These are phyloP conservation scores for Apophysomyces ossiformis DNA, from an alignment of 371 early-diverging fungal species.

Conservation along the genomic window DNA sequence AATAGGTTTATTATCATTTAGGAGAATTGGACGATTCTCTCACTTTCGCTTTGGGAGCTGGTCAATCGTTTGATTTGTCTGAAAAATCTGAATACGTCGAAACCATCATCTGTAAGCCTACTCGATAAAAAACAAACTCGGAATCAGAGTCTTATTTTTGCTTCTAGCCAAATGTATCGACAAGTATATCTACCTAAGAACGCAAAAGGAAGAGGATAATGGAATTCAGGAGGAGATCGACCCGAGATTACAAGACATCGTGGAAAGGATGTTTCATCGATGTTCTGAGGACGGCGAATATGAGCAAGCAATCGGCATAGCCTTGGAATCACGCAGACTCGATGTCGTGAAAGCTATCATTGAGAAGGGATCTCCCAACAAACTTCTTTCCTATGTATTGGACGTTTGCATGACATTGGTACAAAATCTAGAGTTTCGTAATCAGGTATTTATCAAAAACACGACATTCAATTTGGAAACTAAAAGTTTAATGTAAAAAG, in stretches of 20 bases:
- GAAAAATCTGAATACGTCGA: slow-evolving; percentile 88
- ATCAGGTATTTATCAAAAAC: slow-evolving; percentile 53
- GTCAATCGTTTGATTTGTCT: slow-evolving; percentile 80
- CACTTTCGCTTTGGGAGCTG: slow-evolving; percentile 95
- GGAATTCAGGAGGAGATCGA: slow-evolving; percentile 61
- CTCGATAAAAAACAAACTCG: not conserved
- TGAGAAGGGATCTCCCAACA: slow-evolving; percentile 67
- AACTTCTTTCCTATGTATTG: slow-evolving; percentile 83
- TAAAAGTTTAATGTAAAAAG: slow-evolving; percentile 26
- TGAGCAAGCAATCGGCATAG: slow-evolving; percentile 94
- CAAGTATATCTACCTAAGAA: slow-evolving; percentile 85
- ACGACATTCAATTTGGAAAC: not conserved
- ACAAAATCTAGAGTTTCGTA: slow-evolving; percentile 81
- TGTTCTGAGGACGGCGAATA: slow-evolving; percentile 89
- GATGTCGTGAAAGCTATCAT: slow-evolving; percentile 89
- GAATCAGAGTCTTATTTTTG: too few relatives aligned
- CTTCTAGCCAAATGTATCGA: slow-evolving; percentile 86
- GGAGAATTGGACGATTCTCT: slow-evolving; percentile 96
- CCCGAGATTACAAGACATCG: slow-evolving; percentile 81
- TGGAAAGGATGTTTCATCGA: slow-evolving; percentile 92
- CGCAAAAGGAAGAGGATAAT: slow-evolving; percentile 49
- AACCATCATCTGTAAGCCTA: slow-evolving; percentile 85
- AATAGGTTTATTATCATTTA: slow-evolving; percentile 89
- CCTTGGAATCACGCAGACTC: slow-evolving; percentile 88
- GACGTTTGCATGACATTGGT: slow-evolving; percentile 82